Evolutionary conservation across 139 green algal genomes (phyloP).

Genomic region (Auxenochlorella protothecoides): DNA sequence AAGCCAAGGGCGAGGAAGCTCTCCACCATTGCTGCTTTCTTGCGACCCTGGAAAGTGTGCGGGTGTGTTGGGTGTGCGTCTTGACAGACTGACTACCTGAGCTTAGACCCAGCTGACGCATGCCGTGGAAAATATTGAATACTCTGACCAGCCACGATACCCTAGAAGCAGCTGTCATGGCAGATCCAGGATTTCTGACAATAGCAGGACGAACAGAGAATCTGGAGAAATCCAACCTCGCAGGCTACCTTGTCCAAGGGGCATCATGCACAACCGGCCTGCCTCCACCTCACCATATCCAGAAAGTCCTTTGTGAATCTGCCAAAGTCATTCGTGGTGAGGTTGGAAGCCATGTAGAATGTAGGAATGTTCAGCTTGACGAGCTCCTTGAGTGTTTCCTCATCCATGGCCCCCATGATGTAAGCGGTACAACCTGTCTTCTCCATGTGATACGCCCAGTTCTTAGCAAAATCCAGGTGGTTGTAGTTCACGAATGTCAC

Average conservation of each 20-base stretch:
- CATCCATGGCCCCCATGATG: conserved; percentile 74
- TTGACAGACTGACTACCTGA: too few species aligned
- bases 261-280: too few species aligned
- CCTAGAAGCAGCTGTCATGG: too few species aligned
- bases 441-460: conserved; percentile 74
- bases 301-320: conserved; percentile 85
- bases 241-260: too few species aligned
- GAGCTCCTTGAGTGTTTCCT: conserved; percentile 59
- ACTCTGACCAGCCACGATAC: too few species aligned
- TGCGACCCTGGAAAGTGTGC: conserved; percentile 29
- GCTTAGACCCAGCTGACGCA: too few species aligned
- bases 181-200: too few species aligned
- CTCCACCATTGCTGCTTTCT: conserved; percentile 82
- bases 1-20: conserved; percentile 65
- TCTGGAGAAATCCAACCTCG: too few species aligned
- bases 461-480: conserved; percentile 86
- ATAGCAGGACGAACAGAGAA: too few species aligned
- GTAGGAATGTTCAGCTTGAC: conserved; percentile 36
- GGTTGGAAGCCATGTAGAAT: conserved; percentile 75
- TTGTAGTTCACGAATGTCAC: conserved; percentile 92
- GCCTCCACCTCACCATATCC: conserved; percentile 64
- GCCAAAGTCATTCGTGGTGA: conserved; percentile 76
- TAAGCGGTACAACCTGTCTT: conserved; percentile 33
- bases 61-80: background rate
- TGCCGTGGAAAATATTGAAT: too few species aligned